Evolutionary conservation across 2,329 filamentous ascomycete species (phyloP).

Genomic region (Venturia aucupariae): DNA sequence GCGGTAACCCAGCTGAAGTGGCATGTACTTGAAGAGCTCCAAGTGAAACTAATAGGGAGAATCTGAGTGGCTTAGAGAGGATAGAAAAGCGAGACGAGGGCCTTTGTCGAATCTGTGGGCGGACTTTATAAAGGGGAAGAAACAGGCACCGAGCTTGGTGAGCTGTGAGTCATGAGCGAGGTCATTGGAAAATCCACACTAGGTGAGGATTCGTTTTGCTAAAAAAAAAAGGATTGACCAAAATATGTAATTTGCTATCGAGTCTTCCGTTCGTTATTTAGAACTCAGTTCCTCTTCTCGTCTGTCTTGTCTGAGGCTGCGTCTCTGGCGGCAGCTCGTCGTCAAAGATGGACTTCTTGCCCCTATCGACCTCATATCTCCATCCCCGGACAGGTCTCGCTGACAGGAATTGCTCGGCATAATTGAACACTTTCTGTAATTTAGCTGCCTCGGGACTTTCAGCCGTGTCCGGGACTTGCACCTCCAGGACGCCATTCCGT

Average conservation of each 20-base stretch:
- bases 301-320: constrained; percentile 16
- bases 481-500: background rate
- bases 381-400: background rate
- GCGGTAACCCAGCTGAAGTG: too few species aligned
- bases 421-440: background rate
- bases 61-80: too few species aligned
- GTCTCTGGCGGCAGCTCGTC: constrained; percentile 21
- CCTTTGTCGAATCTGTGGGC: too few species aligned
- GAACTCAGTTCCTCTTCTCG: background rate
- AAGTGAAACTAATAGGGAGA: too few species aligned
- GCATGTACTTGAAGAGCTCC: too few species aligned
- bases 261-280: background rate
- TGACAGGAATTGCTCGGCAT: background rate
- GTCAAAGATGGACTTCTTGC: background rate
- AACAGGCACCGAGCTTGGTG: too few species aligned
- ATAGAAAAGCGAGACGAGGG: too few species aligned
- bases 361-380: background rate
- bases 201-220: too few species aligned
- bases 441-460: background rate
- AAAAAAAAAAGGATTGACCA: too few species aligned
- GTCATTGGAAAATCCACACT: too few species aligned
- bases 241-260: background rate
- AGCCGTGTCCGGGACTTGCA: background rate
- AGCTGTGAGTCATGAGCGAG: too few species aligned
- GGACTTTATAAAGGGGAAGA: too few species aligned